Conservation (phyloP, 208 protist genomes). For the Leishmania arabica region DNA sequence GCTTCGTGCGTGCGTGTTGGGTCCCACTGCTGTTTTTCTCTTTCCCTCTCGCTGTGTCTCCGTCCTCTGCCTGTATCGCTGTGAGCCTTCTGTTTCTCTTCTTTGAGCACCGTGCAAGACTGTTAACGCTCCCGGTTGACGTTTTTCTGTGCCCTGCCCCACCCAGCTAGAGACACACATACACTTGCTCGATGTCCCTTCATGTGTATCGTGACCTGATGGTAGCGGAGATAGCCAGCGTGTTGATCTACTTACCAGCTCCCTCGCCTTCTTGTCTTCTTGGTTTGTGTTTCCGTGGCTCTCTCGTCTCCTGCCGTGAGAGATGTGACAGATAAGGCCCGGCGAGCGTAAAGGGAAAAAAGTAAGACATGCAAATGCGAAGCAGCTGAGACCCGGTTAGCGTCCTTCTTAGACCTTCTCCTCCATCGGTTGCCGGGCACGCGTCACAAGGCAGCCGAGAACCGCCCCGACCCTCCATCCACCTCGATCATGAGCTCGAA, state of each 20-base stretch:
- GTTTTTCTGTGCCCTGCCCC: too few relatives aligned
- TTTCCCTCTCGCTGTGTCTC: too few relatives aligned
- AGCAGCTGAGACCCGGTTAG: background rate
- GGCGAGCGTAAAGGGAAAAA: too few relatives aligned
- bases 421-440: background rate
- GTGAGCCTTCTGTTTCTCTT: background rate
- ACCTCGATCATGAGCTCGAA: background rate
- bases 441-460: background rate
- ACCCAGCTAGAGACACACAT: too few relatives aligned
- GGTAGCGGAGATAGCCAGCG: background rate
- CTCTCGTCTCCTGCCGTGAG: background rate
- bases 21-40: background rate
- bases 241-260: background rate
- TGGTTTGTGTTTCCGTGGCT: background rate
- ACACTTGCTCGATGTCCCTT: too few relatives aligned
- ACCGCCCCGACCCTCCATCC: background rate
- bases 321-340: too few relatives aligned
- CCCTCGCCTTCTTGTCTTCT: background rate
- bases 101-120: background rate
- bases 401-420: background rate
- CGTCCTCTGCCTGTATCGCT: background rate
- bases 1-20: too few relatives aligned
- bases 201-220: background rate
- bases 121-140: background rate
- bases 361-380: background rate